Conservation (phyloP, 1,284 basidiomycete species). For the Prillingera fragicola region DNA sequence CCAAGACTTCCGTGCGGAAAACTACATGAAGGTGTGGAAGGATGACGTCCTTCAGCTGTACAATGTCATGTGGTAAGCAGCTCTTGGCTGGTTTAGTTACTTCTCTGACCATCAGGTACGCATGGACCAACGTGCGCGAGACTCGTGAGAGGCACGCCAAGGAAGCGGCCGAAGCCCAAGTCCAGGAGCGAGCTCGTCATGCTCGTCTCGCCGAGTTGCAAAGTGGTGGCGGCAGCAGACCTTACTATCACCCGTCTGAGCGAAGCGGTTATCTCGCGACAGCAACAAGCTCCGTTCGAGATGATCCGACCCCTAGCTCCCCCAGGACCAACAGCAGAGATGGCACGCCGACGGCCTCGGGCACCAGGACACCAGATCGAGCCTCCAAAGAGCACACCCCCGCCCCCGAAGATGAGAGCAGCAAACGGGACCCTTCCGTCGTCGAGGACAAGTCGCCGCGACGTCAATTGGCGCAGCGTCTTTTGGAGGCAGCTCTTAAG, state of each 20-base stretch:
- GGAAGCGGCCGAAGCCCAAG: conserved; percentile 19
- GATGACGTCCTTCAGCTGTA: conserved; percentile 87
- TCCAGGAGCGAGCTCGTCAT: conserved; percentile 13
- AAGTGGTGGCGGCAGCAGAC: conserved; percentile 8
- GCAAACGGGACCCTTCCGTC: neutral
- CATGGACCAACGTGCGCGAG: conserved; percentile 38
- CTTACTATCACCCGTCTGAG: neutral
- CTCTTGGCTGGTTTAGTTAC: neutral
- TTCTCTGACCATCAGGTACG: conserved; percentile 29
- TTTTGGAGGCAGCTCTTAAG: conserved; percentile 12
- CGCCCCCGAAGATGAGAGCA: neutral
- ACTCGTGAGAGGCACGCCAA: conserved; percentile 22
- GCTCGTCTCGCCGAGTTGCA: conserved; percentile 18
- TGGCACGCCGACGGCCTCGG: neutral
- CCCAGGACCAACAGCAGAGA: neutral
- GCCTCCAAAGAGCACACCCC: neutral
- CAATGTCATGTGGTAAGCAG: conserved; percentile 85
- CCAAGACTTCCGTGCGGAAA: conserved; percentile 81
- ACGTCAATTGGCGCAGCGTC: conserved; percentile 1
- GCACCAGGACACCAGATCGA: neutral
- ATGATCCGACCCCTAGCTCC: conserved; percentile 4
- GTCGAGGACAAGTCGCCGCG: neutral
- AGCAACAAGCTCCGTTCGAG: conserved; percentile 14
- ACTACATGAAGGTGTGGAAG: conserved; percentile 81
- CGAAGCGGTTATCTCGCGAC: neutral